A percentile compares a stretch with the other conserved stretches of the same genome.
These are phyloP conservation scores for Spathaspora arborariae DNA, from an alignment of 805 yeast genomes.

Conservation along the genomic window DNA sequence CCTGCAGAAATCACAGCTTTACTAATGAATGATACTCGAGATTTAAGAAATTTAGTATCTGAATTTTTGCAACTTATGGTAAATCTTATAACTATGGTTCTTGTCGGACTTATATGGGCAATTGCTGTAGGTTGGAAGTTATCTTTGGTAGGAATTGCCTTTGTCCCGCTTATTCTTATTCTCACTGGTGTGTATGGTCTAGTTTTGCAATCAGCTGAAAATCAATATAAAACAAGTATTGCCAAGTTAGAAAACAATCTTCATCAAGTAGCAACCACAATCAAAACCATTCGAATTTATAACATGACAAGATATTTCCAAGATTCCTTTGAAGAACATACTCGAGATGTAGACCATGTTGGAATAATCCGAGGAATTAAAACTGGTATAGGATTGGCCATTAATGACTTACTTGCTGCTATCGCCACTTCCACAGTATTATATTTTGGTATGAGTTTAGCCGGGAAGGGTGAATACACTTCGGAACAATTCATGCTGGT, in stretches of 20 bases:
- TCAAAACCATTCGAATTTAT: conserved; percentile 61
- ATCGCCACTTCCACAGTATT: conserved; percentile 69
- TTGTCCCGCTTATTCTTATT: conserved; percentile 60
- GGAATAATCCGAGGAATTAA: conserved; percentile 52
- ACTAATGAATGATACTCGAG: conserved; percentile 78
- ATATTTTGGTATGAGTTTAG: conserved; percentile 76
- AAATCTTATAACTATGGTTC: conserved; percentile 50
- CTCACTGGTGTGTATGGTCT: conserved; percentile 51
- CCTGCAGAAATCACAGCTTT: conserved; percentile 60
- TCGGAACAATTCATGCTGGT: conserved; percentile 62
- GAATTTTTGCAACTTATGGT: conserved; percentile 55
- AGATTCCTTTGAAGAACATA: conserved; percentile 26
- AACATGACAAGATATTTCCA: conserved; percentile 49
- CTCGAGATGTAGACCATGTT: conserved; percentile 26
- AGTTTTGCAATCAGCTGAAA: conserved; percentile 53
- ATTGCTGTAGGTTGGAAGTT: conserved; percentile 79
- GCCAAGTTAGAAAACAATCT: conserved; percentile 49
- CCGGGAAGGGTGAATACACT: conserved; percentile 53
- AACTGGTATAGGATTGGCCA: conserved; percentile 66
- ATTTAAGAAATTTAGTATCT: conserved; percentile 61
- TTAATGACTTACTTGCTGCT: conserved; percentile 50
- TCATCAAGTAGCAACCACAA: conserved; percentile 53
- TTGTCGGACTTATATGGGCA: conserved; percentile 75
- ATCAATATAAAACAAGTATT: conserved; percentile 52
- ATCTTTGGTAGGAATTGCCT: conserved; percentile 74